phyloP scores from a whole-genome alignment of 495 filamentous ascomycete species.

The Aspergillus homomorphus region DNA sequence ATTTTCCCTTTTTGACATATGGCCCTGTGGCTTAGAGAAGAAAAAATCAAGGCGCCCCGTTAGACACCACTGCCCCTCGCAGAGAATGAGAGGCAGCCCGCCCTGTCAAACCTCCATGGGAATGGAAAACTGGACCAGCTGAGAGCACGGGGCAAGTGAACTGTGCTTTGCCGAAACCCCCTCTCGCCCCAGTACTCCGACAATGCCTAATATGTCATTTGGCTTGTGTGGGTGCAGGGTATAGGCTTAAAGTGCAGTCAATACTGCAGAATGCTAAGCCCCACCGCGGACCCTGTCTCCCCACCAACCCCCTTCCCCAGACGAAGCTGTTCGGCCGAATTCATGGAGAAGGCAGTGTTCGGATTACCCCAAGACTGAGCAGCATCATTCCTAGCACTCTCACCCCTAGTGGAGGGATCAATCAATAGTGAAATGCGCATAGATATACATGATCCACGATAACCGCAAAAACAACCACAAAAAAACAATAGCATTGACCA shows the following conservation, averaged over 20 bases:
- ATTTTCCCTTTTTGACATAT: no score
- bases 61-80: background rate
- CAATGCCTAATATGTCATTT: background rate
- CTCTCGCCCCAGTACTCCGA: background rate
- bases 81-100: background rate
- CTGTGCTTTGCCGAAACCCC: background rate
- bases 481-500: no score
- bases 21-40: background rate
- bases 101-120: background rate
- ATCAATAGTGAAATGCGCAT: no score
- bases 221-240: no score
- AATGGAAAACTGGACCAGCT: background rate
- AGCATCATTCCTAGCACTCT: background rate
- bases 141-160: background rate
- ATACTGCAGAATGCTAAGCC: background rate
- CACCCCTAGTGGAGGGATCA: no score
- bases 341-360: background rate
- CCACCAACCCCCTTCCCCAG: no score
- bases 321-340: no score
- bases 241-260: background rate
- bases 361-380: no score
- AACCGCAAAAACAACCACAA: no score
- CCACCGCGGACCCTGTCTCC: background rate
- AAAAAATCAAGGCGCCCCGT: background rate
- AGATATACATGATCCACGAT: no score